A percentile compares a stretch with the other conserved stretches of the same genome.
These are phyloP conservation scores for Corchorus olitorius DNA, from an alignment of 345 rosid genomes.

Conservation along the genomic window DNA sequence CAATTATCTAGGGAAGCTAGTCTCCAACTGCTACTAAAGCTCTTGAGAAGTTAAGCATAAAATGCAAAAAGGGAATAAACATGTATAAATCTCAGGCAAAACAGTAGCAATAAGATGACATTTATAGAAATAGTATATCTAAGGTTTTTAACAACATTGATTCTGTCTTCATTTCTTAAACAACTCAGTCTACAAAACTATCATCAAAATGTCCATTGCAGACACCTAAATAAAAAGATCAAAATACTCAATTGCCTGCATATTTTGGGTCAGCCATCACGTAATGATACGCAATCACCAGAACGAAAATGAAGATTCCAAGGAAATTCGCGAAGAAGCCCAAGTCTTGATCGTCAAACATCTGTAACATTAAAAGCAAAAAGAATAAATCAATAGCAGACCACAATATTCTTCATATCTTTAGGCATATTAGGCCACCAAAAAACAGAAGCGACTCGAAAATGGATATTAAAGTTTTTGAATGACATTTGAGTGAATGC, in stretches of 20 bases:
- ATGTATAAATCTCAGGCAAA: not conserved
- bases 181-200: conserved; percentile 25
- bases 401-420: not conserved
- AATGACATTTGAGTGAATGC: not conserved
- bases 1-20: not conserved
- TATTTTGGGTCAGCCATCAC: conserved; percentile 88
- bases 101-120: conserved; percentile 15
- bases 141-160: conserved; percentile 22
- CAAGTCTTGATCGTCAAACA: conserved; percentile 79
- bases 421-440: not conserved
- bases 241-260: conserved; percentile 55
- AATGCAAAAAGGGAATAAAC: not conserved
- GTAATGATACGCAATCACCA: conserved; percentile 81
- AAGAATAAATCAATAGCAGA: not conserved
- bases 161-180: conserved; percentile 12
- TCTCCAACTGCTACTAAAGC: not conserved
- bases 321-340: conserved; percentile 80
- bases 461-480: no score
- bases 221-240: not conserved
- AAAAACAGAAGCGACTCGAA: not conserved
- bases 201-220: conserved; percentile 15
- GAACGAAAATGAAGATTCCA: conserved; percentile 69
- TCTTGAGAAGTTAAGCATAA: not conserved
- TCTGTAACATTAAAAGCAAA: conserved; percentile 51
- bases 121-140: conserved; percentile 7